Evolutionary conservation across 371 early-diverging fungal genomes (phyloP).

Genomic region (Zychaea mexicana): DNA sequence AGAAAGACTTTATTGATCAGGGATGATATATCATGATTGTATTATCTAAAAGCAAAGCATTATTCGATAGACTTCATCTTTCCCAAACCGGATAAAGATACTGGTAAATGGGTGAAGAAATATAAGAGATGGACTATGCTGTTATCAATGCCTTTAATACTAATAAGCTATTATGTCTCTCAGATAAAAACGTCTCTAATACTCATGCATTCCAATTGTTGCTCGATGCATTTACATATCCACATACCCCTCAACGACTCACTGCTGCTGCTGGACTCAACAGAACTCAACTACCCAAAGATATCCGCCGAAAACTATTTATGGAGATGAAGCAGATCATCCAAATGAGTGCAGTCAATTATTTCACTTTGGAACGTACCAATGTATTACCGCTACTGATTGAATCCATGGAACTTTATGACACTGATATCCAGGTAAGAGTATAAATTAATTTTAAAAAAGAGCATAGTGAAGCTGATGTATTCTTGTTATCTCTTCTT

Average conservation of each 20-base stretch:
- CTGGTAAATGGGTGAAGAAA: conserved; percentile 17
- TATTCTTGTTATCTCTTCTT: not conserved
- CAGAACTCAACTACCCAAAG: conserved; percentile 25
- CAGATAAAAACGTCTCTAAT: conserved; percentile 46
- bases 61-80: conserved; percentile 30
- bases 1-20: too few relatives aligned
- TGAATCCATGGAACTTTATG: conserved; percentile 57
- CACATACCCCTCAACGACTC: conserved; percentile 21
- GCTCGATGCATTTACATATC: conserved; percentile 46
- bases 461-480: too few relatives aligned
- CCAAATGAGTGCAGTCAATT: conserved; percentile 52
- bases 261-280: conserved; percentile 10
- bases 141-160: not conserved
- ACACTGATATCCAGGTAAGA: conserved; percentile 50
- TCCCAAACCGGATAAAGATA: conserved; percentile 38
- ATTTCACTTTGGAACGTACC: conserved; percentile 53
- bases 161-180: not conserved
- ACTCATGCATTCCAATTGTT: conserved; percentile 48
- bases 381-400: conserved; percentile 57
- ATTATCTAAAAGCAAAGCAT: too few relatives aligned
- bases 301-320: conserved; percentile 36
- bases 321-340: conserved; percentile 42
- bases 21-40: too few relatives aligned
- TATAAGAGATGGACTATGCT: too few relatives aligned
- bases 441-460: not conserved